phyloP scores from a whole-genome alignment of 2,329 filamentous ascomycete species.

The Huntiella savannae region DNA sequence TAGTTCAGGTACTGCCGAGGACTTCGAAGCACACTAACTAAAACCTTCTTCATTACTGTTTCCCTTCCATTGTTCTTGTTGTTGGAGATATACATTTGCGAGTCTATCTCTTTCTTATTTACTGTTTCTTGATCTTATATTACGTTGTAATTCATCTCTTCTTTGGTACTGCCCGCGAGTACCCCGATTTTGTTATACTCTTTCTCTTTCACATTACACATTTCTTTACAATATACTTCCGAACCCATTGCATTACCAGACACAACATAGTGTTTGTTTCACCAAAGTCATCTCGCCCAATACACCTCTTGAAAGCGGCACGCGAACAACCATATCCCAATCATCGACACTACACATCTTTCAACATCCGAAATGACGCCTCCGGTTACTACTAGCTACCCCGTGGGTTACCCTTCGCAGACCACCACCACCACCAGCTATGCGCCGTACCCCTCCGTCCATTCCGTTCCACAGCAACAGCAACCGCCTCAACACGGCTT shows the following conservation, averaged over 20 bases:
- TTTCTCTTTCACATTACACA: too few species aligned
- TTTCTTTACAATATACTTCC: too few species aligned
- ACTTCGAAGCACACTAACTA: not conserved
- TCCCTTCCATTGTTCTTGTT: too few species aligned
- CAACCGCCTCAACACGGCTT: constrained; percentile 6
- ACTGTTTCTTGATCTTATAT: not conserved
- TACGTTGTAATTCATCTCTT: too few species aligned
- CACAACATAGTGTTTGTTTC: too few species aligned
- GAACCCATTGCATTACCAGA: too few species aligned
- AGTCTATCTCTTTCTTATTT: not conserved
- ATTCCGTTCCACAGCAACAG: too few species aligned
- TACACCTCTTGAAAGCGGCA: too few species aligned
- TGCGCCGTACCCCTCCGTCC: constrained; percentile 1
- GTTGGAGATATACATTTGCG: too few species aligned
- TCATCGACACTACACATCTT: not conserved
- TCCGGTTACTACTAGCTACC: constrained; percentile 4
- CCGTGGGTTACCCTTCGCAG: constrained; percentile 4
- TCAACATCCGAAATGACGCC: constrained; percentile 3
- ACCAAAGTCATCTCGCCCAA: too few species aligned
- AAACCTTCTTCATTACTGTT: too few species aligned
- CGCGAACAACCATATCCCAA: too few species aligned
- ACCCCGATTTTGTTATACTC: not conserved
- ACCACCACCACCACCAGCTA: constrained; percentile 2
- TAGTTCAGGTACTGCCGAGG: constrained; percentile 2
- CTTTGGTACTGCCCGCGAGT: not conserved